Conservation (phyloP, 768 basidiomycete species). For the Hortiboletus flavorubellus region DNA sequence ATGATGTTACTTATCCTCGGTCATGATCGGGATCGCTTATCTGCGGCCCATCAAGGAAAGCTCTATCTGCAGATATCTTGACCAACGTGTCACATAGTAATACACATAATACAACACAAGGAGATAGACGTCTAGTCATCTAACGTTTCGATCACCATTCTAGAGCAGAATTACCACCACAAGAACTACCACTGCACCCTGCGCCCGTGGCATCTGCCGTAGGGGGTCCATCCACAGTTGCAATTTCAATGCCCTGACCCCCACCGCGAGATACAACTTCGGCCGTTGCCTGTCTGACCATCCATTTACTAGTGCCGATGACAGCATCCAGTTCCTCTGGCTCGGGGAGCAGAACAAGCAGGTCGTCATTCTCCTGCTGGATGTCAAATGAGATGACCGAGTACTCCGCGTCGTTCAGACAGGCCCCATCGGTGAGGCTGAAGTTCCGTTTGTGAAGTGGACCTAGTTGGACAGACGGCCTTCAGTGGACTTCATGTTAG, state of each 20-base stretch:
- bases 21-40: no score
- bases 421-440: constrained; percentile 50
- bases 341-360: constrained; percentile 54
- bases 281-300: constrained; percentile 51
- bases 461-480: constrained; percentile 28
- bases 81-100: background rate
- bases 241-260: constrained; percentile 36
- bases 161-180: background rate
- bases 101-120: background rate
- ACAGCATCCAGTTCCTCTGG: constrained; percentile 50
- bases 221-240: constrained; percentile 11
- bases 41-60: no score
- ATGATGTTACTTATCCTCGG: no score
- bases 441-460: constrained; percentile 71
- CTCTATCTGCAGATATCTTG: no score
- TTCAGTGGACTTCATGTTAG: background rate
- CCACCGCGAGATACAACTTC: constrained; percentile 34
- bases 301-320: constrained; percentile 65
- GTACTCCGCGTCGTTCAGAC: constrained; percentile 57
- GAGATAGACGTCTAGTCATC: background rate
- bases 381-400: constrained; percentile 61
- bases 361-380: constrained; percentile 39
- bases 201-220: background rate
- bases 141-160: constrained; percentile 1
- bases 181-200: background rate